A percentile compares a stretch with the other conserved stretches of the same genome.
Conservation (phyloP, 1,139 yeast genomes). For the Magnusiomyces paraingens region DNA sequence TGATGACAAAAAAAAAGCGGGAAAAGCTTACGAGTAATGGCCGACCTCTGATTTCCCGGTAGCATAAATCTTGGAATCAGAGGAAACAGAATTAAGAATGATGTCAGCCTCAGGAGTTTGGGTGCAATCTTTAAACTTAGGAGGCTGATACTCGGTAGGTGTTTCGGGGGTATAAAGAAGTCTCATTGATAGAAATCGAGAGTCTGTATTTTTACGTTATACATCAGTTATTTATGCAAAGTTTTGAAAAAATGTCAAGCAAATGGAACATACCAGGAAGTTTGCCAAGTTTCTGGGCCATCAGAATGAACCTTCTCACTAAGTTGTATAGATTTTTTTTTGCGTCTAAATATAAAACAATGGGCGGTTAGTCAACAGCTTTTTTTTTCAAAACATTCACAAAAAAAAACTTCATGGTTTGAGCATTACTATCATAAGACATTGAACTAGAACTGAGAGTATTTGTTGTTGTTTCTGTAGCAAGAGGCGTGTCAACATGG, state of each 20-base stretch:
- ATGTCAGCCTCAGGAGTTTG: neutral
- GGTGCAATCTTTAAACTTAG: slow-evolving; percentile 14
- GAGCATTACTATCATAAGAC: too few species aligned
- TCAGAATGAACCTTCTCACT: slow-evolving; percentile 11
- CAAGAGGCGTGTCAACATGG: neutral
- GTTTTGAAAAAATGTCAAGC: neutral
- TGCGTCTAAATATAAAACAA: too few species aligned
- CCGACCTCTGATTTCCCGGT: too few species aligned
- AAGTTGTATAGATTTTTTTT: slow-evolving; percentile 1
- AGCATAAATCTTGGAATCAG: too few species aligned
- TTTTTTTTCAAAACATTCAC: too few species aligned
- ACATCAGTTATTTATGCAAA: neutral
- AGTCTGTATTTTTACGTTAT: slow-evolving; percentile 1
- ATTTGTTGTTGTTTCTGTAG: neutral
- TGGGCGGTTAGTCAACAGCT: too few species aligned
- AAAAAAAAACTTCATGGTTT: too few species aligned
- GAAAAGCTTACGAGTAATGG: too few species aligned
- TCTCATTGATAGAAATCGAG: slow-evolving; percentile 14
- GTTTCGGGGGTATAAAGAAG: slow-evolving; percentile 14
- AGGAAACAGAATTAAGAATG: too few species aligned
- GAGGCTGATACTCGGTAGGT: slow-evolving; percentile 15
- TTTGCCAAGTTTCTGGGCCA: slow-evolving; percentile 12
- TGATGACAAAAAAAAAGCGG: too few species aligned
- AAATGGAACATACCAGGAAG: slow-evolving; percentile 6
- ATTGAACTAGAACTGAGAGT: too few species aligned